Percentiles rank a stretch among this genome's conserved stretches.
Evolutionary conservation across 768 basidiomycete genomes (phyloP).

Genomic region (Tephrocybe rancida): DNA sequence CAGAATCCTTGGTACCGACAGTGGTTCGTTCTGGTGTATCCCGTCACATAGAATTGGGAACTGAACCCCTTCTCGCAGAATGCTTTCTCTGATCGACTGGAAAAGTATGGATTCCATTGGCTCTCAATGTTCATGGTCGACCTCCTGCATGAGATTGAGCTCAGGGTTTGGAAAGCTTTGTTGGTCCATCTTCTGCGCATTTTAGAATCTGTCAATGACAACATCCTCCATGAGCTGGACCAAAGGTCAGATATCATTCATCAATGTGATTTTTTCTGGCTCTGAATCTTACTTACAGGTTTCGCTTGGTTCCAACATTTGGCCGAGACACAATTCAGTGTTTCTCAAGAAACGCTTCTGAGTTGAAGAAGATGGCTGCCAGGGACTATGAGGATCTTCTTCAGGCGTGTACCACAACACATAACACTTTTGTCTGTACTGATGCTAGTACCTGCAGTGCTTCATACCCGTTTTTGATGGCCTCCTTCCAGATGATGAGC

Average conservation of each 20-base stretch:
- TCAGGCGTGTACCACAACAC: neutral
- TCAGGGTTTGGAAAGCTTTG: neutral
- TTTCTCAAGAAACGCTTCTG: neutral
- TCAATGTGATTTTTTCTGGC: no score
- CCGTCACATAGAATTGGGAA: no score
- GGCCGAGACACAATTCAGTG: neutral
- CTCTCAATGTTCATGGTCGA: neutral
- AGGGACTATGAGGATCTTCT: neutral
- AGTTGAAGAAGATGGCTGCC: neutral
- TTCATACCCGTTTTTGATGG: neutral
- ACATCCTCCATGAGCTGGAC: neutral
- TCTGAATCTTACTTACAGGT: neutral
- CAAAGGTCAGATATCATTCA: neutral
- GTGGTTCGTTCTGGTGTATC: no score
- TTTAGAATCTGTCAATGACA: neutral
- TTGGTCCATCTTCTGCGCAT: neutral
- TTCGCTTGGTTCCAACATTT: neutral
- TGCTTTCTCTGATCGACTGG: neutral
- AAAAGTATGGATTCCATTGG: neutral
- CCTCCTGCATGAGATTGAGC: neutral
- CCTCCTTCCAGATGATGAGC: neutral
- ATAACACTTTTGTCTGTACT: neutral
- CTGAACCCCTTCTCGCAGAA: neutral
- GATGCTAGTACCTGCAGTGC: no score
- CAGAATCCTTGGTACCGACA: neutral